Conservation (phyloP, 441 rosid genomes). For the Eugenia klotzschiana region DNA sequence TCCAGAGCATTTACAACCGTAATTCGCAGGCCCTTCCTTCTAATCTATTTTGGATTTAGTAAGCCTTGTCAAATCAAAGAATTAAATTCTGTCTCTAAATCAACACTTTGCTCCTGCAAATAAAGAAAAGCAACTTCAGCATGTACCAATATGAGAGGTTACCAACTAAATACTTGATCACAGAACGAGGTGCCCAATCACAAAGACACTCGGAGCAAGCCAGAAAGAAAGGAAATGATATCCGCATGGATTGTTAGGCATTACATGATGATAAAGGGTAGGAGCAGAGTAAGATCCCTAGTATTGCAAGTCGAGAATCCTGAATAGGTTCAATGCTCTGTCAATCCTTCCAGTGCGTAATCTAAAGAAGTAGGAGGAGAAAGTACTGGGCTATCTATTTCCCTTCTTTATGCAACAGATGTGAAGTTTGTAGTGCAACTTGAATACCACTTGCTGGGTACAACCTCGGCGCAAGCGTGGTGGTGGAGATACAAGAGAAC, state of each 20-base stretch:
- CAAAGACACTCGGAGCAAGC: background rate
- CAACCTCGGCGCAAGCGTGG: background rate
- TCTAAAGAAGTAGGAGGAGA: background rate
- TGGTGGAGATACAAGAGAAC: background rate
- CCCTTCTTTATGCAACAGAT: background rate
- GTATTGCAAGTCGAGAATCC: background rate
- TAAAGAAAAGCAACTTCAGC: background rate
- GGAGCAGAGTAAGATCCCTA: background rate
- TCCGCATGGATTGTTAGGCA: background rate
- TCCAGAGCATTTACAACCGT: conserved; percentile 25
- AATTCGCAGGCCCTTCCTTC: conserved; percentile 6
- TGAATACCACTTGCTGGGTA: background rate
- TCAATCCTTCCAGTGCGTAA: background rate
- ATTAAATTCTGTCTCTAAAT: conserved; percentile 25
- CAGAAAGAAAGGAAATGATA: background rate
- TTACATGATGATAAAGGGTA: background rate
- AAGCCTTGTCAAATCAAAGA: background rate
- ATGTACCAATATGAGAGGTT: background rate
- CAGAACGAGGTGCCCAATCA: background rate
- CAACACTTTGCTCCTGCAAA: conserved; percentile 78
- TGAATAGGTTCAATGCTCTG: background rate
- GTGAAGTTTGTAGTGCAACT: background rate
- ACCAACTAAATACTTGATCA: background rate
- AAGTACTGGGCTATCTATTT: background rate
- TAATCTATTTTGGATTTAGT: conserved; percentile 9